Evolutionary conservation across 805 yeast species (phyloP), one percentile per base, ranked within the genome.

Genomic region (Lipomyces kockii): DNA sequence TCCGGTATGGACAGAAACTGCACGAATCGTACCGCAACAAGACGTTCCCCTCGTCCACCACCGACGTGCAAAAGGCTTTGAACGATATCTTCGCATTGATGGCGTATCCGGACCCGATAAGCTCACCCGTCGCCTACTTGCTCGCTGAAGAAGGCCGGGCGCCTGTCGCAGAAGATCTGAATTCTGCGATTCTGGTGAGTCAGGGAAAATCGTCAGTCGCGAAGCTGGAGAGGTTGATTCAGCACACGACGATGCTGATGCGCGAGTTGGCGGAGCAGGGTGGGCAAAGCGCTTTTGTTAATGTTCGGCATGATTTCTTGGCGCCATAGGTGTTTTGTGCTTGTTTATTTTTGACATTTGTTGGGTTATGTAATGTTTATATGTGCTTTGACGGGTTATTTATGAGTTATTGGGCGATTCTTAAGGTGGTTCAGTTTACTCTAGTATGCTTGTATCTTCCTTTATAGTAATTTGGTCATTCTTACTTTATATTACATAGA

Each of bases 81-180:
- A 78, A 80, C 52, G 83, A 84, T 55, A 78, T 86, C 0, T 84
- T 86, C 7, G 79, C 85, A 2, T 75, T 87, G 35, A 74, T 87
- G 58, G 87, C 89, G 2, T 87, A 83, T 69, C 82, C 82, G 9
- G 79, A 86, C 62, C 88, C 89, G 0, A 65, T 67, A 55, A 66
- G 74, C 3, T 75, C 82, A 3, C 75, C 74, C 39, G 79, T 79
- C 57, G 82, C 83, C 20, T 76, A 77, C 60, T 70, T 80, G 39
- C 74, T 83, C 49, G 78, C 78, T 34, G 74, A 73, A 11, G 76
- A 76, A 9, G 83, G 83, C 61, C 75, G 81, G 20, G 71, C 72
- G 1, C 80, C 80, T 60, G 68, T 82, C 34, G 78, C 82, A 54
- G 85, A 84, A 67, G 80, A 78, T 51, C 71, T 85, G 52, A 82